Conservation (phyloP, 768 basidiomycete species). For the Tulasnella sp. region DNA sequence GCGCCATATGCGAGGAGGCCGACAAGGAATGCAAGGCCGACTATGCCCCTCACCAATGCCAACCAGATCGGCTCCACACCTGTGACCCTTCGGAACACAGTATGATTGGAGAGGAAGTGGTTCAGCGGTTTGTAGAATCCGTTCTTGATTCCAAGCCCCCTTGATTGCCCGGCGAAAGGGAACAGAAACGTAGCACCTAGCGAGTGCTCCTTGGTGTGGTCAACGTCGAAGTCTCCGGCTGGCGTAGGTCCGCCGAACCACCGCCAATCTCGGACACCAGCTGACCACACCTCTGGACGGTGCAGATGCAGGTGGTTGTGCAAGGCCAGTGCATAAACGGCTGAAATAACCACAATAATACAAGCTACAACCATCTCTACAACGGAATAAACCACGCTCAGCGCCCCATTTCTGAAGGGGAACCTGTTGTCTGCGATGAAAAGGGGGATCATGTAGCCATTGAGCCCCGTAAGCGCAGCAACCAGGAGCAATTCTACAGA, state of each 20-base stretch:
- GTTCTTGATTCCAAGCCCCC: background rate
- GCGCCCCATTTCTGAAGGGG: background rate
- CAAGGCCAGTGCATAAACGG: background rate
- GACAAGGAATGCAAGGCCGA: conserved; percentile 3
- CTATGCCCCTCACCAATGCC: background rate
- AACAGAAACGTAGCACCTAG: background rate
- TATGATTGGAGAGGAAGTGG: conserved; percentile 9
- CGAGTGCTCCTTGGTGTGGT: background rate
- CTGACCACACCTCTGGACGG: background rate
- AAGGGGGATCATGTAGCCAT: background rate
- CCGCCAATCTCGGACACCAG: background rate
- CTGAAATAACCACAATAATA: background rate
- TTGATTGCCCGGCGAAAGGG: background rate
- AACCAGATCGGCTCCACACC: conserved; percentile 11
- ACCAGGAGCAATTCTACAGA: background rate
- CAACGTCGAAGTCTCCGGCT: background rate
- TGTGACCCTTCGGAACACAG: conserved; percentile 1
- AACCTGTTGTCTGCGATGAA: background rate
- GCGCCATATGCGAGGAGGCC: background rate
- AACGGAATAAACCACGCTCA: conserved; percentile 7
- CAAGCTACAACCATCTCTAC: background rate
- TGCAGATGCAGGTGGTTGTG: background rate
- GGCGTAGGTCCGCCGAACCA: conserved; percentile 5
- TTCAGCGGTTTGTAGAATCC: conserved; percentile 7
- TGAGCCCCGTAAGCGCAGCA: background rate